phyloP scores from a whole-genome alignment of 2,329 filamentous ascomycete genomes.

The Penicillium sp. region DNA sequence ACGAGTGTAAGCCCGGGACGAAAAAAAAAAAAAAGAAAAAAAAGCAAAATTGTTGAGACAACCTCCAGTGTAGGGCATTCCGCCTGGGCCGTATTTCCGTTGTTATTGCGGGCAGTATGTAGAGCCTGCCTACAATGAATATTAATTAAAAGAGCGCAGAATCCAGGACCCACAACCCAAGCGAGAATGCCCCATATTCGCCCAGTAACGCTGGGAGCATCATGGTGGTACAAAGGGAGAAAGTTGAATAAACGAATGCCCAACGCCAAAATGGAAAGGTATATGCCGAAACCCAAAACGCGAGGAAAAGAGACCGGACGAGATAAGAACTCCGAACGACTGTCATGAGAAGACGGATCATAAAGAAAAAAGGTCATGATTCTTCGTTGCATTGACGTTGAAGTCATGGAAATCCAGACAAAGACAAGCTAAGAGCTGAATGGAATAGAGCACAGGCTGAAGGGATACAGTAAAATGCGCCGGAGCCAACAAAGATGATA shows the following conservation, averaged over 20 bases:
- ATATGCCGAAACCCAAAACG: conserved; percentile 1
- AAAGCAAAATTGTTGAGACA: conserved; percentile 1
- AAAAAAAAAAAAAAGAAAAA: not conserved
- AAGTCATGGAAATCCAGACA: conserved; percentile 30
- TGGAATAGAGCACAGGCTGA: conserved; percentile 13
- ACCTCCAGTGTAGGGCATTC: not conserved
- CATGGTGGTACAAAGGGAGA: conserved; percentile 8
- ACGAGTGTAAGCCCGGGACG: not conserved
- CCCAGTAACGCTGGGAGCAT: not conserved
- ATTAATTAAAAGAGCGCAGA: not conserved
- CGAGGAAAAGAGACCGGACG: conserved; percentile 8
- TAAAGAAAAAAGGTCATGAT: conserved; percentile 34
- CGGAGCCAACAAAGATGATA: conserved; percentile 13
- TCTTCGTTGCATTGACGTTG: conserved; percentile 42
- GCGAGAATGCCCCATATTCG: not conserved
- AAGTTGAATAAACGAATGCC: conserved; percentile 2
- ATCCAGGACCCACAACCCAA: not conserved
- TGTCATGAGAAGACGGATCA: conserved; percentile 12
- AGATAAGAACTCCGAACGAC: conserved; percentile 11
- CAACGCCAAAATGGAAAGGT: conserved; percentile 7
- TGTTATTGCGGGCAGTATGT: not conserved
- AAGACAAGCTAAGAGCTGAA: conserved; percentile 27
- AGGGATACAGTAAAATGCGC: conserved; percentile 18
- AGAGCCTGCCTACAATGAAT: not conserved
- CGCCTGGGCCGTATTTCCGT: not conserved